Percentiles rank a stretch among this genome's conserved stretches.
phyloP scores from a whole-genome alignment of 768 basidiomycete genomes.

The Tulasnella sp. region DNA sequence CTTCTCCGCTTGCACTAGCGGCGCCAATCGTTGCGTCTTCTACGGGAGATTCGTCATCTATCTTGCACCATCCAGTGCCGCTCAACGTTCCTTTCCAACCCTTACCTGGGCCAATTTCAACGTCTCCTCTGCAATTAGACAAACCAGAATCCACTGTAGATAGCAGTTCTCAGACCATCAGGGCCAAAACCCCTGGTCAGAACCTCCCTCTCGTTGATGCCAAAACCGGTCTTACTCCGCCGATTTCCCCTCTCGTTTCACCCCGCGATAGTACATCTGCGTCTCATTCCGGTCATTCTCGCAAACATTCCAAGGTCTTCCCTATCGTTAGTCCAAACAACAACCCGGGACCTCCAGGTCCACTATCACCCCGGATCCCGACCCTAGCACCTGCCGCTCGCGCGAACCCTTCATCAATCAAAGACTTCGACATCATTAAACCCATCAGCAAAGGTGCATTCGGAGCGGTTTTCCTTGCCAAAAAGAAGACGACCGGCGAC shows the following conservation, averaged over 20 bases:
- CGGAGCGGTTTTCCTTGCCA: slow-evolving; percentile 96
- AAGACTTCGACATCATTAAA: slow-evolving; percentile 99
- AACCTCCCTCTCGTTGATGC: slow-evolving; percentile 60
- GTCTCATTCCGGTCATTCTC: slow-evolving; percentile 49
- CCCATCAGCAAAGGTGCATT: slow-evolving; percentile 99
- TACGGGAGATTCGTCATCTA: slow-evolving; percentile 21
- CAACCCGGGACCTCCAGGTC: slow-evolving; percentile 45
- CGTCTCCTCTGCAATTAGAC: slow-evolving; percentile 30
- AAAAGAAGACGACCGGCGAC: slow-evolving; percentile 97
- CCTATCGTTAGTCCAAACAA: slow-evolving; percentile 58
- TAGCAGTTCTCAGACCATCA: slow-evolving; percentile 51
- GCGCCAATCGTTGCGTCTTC: slow-evolving; percentile 78
- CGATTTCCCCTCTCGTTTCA: slow-evolving; percentile 61
- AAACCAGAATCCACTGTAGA: slow-evolving; percentile 29
- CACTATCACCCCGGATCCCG: slow-evolving; percentile 85
- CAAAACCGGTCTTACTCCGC: slow-evolving; percentile 66
- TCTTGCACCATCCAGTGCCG: slow-evolving; percentile 49
- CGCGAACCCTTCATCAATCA: slow-evolving; percentile 87
- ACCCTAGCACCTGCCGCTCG: slow-evolving; percentile 70
- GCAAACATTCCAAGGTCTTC: slow-evolving; percentile 68
- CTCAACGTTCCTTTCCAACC: slow-evolving; percentile 15
- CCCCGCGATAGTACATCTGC: slow-evolving; percentile 56
- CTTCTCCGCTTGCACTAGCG: slow-evolving; percentile 83
- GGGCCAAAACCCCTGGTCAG: slow-evolving; percentile 66
- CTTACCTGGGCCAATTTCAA: slow-evolving; percentile 8